Evolutionary conservation across 2,329 filamentous ascomycete genomes (phyloP), one percentile per base, ranked within the genome.

Genomic region (Cordyceps cateniannulata): DNA sequence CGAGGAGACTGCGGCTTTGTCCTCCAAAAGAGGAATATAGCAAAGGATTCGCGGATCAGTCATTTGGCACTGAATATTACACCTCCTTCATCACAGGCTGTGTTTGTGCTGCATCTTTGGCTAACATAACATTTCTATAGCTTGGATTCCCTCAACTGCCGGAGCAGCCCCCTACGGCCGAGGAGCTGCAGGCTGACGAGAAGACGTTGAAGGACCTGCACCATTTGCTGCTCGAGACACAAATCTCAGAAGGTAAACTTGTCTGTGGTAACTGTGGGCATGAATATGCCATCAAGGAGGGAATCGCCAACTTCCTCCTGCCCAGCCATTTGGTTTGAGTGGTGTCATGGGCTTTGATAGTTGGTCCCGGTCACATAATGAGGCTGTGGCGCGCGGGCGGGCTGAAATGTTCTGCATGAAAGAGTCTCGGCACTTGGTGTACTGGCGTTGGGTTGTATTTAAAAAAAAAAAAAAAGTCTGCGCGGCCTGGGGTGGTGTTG

Each of bases 291-390:
- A 88, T 99, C 64, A 93, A 95, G 72, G 93, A 99, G 76, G 95
- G 95, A 5, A 96, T 98, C 73, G 91, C 92, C 62, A 98, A 98
- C 75, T 99, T 99, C 70, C 77, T 99, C 71, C 77, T 99, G 67
- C 95, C 95, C 14, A 95, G 89, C 69, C 95, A 99, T 78, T 77
- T 99, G 74, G 95, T 93, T 51, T 85, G 72, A 75, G 27, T 14
- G 10, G 42, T 40, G 32, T 29, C 25, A 42, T 40, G n/a, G 42
- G 18, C 8, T 8, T 9, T 45, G 8, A 14, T 20, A 14, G 12
- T 12, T 32, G n/a, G 10, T 16, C 9, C 42, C 3, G n/a, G 45
- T 49, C 44, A 38, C 16, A 49, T 10, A 40, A 29, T 27, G 32
- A 42, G 9, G 22, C 32, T 20, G 44, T 49, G 54, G 20, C 20